Base-by-base conservation (phyloP, 208 protist genomes). In the Acanthamoeba sp. region DNA sequence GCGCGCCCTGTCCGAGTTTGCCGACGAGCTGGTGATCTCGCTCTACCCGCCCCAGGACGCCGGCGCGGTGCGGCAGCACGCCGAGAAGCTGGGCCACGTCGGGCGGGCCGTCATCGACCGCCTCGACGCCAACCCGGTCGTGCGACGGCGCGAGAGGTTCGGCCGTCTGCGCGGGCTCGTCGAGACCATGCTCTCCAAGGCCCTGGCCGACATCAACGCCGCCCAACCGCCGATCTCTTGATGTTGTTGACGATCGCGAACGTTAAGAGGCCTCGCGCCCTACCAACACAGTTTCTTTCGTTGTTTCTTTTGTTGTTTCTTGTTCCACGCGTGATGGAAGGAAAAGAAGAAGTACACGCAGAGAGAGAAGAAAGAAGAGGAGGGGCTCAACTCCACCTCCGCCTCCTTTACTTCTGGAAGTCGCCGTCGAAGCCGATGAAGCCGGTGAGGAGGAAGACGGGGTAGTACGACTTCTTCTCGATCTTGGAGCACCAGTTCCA, bases 401-500 rank as follows among this genome's bases (percentile, higher is more conserved):
- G 5, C 38, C 3, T 27, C 22, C 14, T 71, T 71, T 27, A 91
- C 84, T 91, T 91, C 38, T 91, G 84, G 84, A 91, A 98, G 34
- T 99, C 97, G 24, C 99, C 99, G 95, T 99, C 99, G 94, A 99
- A 99, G 48, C 98, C 98, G 64, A 90, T 96, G 93, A 99, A 99
- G 16, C 99, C 99, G 50, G 97, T 96, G 9, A 99, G 94, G 55
- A 99, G 96, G 97, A 99, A 99, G 1, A 99, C 96, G 34, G 98
- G 97, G 91, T 98, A 99, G 95, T 98, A 99, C 32, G 87, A n/a
- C 94, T 99, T 99, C 96, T 99, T 99, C 57, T 99, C 96, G 55
- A 99, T 94, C 71, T 98, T 94, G 16, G 97, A 97, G 93, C 98
- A 99, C 99, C 99, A 99, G 94, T 99, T 99, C 98, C 99, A 99